These are phyloP conservation scores for Oryza australiensis DNA, from an alignment of 176 grass and related monocot genomes.

Conservation along the genomic window DNA sequence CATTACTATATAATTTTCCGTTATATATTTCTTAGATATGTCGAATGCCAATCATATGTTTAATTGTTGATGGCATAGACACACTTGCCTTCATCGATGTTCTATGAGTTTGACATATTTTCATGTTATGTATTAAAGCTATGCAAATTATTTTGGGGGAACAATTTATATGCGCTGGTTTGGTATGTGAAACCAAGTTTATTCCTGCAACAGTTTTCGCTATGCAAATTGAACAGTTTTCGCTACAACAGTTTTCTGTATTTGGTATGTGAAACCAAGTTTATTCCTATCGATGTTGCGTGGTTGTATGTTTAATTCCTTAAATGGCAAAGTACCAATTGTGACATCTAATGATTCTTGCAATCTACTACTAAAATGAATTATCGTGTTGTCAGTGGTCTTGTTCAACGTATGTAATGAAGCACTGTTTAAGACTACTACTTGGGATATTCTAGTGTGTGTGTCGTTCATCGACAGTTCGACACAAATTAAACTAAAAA, in stretches of 20 bases:
- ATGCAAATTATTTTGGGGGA: background rate
- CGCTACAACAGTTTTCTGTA: too few relatives aligned
- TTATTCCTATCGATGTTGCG: background rate
- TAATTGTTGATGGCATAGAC: background rate
- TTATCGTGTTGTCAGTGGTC: background rate
- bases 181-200: too few relatives aligned
- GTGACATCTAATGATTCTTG: background rate
- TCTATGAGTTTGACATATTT: too few relatives aligned
- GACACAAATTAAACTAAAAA: background rate
- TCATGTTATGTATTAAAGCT: background rate
- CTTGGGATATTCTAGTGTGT: background rate
- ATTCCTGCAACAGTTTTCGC: too few relatives aligned
- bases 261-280: too few relatives aligned
- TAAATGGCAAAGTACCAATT: background rate
- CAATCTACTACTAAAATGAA: background rate
- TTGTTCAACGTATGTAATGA: too few relatives aligned
- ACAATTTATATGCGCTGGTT: too few relatives aligned
- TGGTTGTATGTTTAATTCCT: background rate
- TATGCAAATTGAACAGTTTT: too few relatives aligned
- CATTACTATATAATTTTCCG: too few relatives aligned
- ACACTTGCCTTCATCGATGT: too few relatives aligned
- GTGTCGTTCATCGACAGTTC: background rate
- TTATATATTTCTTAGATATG: too few relatives aligned
- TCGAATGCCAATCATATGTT: background rate
- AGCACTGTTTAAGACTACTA: too few relatives aligned